Conservation (phyloP, 805 yeast genomes). For the Wickerhamiella galacta region DNA sequence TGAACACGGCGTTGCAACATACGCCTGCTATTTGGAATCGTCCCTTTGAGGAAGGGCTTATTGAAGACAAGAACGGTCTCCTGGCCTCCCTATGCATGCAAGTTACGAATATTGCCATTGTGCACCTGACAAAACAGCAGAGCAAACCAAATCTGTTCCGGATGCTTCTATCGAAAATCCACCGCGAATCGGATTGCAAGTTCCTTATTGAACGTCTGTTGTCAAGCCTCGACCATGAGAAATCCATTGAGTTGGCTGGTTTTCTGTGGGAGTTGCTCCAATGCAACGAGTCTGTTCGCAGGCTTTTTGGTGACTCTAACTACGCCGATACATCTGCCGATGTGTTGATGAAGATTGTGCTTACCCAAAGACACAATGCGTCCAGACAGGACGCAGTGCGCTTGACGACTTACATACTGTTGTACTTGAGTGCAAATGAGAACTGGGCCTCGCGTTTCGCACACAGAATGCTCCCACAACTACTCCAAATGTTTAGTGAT, state of each 20-base stretch:
- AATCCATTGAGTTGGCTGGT: slow-evolving; percentile 34
- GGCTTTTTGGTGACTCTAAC: too few relatives aligned
- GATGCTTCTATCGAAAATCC: slow-evolving; percentile 20
- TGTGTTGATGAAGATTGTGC: too few relatives aligned
- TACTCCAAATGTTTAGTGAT: slow-evolving; percentile 1
- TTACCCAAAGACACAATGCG: too few relatives aligned
- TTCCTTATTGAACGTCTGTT: slow-evolving; percentile 18
- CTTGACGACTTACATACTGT: slow-evolving; percentile 6
- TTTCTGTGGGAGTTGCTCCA: slow-evolving; percentile 64
- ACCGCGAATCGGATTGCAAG: slow-evolving; percentile 21
- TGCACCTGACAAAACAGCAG: background rate
- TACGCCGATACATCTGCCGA: too few relatives aligned
- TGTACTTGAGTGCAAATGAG: slow-evolving; percentile 6
- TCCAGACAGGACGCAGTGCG: slow-evolving; percentile 4
- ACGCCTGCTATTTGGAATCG: slow-evolving; percentile 20
- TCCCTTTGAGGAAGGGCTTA: slow-evolving; percentile 19
- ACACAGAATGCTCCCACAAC: background rate
- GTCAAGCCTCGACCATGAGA: background rate
- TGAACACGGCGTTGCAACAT: slow-evolving; percentile 36
- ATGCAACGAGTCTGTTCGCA: too few relatives aligned
- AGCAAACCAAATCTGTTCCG: slow-evolving; percentile 18
- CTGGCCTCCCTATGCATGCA: slow-evolving; percentile 25
- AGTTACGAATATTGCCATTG: background rate
- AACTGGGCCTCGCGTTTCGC: slow-evolving; percentile 7
- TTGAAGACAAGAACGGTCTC: slow-evolving; percentile 16